Base-by-base conservation (phyloP, 495 filamentous ascomycete genomes). In the Saxispiralis lemnorum region DNA sequence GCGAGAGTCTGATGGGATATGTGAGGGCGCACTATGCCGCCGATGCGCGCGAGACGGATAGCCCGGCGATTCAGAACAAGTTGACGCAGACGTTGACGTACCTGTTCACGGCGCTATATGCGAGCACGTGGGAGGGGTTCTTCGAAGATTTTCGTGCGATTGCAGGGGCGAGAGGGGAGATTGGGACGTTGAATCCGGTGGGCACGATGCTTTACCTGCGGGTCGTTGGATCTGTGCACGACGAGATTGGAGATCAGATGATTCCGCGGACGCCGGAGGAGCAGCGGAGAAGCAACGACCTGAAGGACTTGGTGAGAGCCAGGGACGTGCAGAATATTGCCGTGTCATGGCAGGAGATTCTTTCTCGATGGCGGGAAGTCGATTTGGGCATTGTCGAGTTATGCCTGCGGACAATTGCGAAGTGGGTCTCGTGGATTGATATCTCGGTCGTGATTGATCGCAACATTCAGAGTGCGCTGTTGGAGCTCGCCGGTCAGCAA, bases 371-470 rank as follows among this genome's bases (percentile, higher is more conserved):
- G 75, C 71, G 69, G 45, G 76, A 76, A 44, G 73, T 72, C 33
- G 74, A 92, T 51, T 74, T 86, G 49, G 56, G 54, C 16, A 68
- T 96, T 46, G 68, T 89, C 16, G 84, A 94, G 61, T 75, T 86
- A 69, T 86, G 78, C 48, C 69, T 99, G 21, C 85, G 78, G 61
- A 76, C 83, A 11, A 75, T 96, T 38, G 84, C 83, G 15, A 81
- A 83, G 56, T 99, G 92, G 92, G 86, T 93, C 37, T 84, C 82
- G 68, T 99, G 89, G 89, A 88, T 87, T 46, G 92, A 96, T 51
- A 95, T 99, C 51, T 78, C 78, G 15, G 67, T 99, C 32, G 75
- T 96, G 35, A 81, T 96, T 48, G 89, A 93, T 58, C 75, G 88
- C 51, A 72, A 76, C 33, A 82, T 92, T 66, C 69, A 95, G 49